Evolutionary conservation across 2,329 filamentous ascomycete genomes (phyloP).

Genomic region (Xylaria sp.): DNA sequence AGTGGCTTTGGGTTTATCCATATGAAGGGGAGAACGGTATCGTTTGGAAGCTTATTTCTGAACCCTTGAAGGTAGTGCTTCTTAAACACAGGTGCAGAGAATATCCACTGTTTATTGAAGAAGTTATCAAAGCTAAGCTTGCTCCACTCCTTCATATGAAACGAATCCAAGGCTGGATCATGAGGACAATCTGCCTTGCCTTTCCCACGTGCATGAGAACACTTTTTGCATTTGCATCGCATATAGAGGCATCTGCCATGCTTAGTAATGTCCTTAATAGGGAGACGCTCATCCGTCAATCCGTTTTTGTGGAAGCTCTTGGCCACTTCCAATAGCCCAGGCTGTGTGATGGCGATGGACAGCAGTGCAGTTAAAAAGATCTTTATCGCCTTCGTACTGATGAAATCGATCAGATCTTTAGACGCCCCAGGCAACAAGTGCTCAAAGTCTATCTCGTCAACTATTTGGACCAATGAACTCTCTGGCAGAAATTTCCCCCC

Average conservation of each 20-base stretch:
- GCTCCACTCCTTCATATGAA: conserved; percentile 19
- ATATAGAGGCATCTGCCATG: conserved; percentile 1
- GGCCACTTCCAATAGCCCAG: conserved; percentile 4
- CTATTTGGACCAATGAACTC: neutral
- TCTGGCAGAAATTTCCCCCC: conserved; percentile 9
- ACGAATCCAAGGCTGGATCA: conserved; percentile 14
- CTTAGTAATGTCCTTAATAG: conserved; percentile 17
- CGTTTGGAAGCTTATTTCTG: conserved; percentile 9
- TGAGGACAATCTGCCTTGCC: neutral
- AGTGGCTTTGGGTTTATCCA: neutral
- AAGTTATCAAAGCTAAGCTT: conserved; percentile 1
- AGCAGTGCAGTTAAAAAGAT: conserved; percentile 12
- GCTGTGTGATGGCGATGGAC: neutral
- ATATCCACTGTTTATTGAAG: conserved; percentile 17
- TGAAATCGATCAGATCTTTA: conserved; percentile 7
- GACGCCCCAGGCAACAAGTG: conserved; percentile 19
- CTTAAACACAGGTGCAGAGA: conserved; percentile 28
- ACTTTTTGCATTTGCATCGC: neutral
- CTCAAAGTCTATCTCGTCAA: conserved; percentile 10
- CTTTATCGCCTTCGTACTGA: conserved; percentile 2
- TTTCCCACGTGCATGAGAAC: neutral
- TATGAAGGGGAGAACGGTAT: conserved; percentile 24
- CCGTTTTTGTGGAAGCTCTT: conserved; percentile 1
- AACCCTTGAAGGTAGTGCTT: neutral
- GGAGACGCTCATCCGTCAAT: conserved; percentile 21